These are phyloP conservation scores for Xerocomus minutiporus DNA, from an alignment of 1,284 basidiomycete species.

Conservation along the genomic window DNA sequence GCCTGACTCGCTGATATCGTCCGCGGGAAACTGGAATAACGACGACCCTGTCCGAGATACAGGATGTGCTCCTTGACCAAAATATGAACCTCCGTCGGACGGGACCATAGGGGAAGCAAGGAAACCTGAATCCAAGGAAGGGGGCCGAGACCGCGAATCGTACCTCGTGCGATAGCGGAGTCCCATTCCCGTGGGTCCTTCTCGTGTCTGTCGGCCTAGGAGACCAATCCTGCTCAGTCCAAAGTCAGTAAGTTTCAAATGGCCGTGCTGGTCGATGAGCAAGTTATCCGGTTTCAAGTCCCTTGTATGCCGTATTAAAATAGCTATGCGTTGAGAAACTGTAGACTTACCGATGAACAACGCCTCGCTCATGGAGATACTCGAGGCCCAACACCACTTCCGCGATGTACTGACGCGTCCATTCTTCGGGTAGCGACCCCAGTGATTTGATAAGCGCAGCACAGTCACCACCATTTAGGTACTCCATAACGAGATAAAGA, in stretches of 20 bases:
- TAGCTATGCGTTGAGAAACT: not conserved
- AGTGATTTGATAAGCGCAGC: slow-evolving; percentile 94
- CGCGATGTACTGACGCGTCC: slow-evolving; percentile 94
- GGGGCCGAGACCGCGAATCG: slow-evolving; percentile 66
- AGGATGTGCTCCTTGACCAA: slow-evolving; percentile 59
- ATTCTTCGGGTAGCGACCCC: slow-evolving; percentile 92
- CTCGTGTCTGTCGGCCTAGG: slow-evolving; percentile 91
- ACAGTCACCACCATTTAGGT: slow-evolving; percentile 95
- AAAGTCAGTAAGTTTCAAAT: slow-evolving; percentile 97
- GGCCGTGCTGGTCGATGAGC: slow-evolving; percentile 93
- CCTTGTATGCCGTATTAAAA: slow-evolving; percentile 41
- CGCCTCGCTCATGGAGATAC: slow-evolving; percentile 88
- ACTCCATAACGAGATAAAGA: slow-evolving; percentile 98
- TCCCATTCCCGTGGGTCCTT: slow-evolving; percentile 56
- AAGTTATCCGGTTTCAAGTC: slow-evolving; percentile 98
- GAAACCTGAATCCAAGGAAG: slow-evolving; percentile 81
- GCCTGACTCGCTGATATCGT: slow-evolving; percentile 75
- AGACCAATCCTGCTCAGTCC: slow-evolving; percentile 96
- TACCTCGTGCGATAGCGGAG: slow-evolving; percentile 53
- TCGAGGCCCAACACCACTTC: slow-evolving; percentile 95
- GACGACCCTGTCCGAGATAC: slow-evolving; percentile 56
- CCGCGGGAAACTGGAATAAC: slow-evolving; percentile 64
- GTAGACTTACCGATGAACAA: slow-evolving; percentile 87
- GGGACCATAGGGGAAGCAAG: slow-evolving; percentile 67
- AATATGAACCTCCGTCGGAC: slow-evolving; percentile 76